These are phyloP conservation scores for Rhizophagus clarus DNA, from an alignment of 192 early-diverging fungal genomes.

Conservation along the genomic window DNA sequence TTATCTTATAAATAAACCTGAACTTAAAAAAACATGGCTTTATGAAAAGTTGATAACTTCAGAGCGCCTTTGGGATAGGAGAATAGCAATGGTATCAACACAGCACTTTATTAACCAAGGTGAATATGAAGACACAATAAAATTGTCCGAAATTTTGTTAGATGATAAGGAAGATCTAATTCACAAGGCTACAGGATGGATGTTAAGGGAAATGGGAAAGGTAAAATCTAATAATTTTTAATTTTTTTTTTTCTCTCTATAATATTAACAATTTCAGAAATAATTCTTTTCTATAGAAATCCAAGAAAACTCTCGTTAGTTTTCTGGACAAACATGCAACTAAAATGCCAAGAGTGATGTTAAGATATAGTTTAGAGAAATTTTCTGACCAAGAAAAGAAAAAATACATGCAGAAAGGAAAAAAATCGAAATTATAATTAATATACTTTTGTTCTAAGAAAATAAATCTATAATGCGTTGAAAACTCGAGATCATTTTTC, in stretches of 20 bases:
- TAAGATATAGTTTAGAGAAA: constrained; percentile 28
- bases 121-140: constrained; percentile 26
- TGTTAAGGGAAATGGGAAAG: constrained; percentile 24
- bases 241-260: neutral
- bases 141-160: constrained; percentile 18
- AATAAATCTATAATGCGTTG: neutral
- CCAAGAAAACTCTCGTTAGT: constrained; percentile 14
- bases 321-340: constrained; percentile 20
- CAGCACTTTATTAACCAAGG: neutral
- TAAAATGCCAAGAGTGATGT: constrained; percentile 24
- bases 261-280: neutral
- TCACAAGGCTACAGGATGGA: constrained; percentile 31
- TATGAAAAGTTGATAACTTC: constrained; percentile 10
- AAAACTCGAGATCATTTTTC: neutral
- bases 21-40: constrained; percentile 24
- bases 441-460: neutral
- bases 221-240: neutral
- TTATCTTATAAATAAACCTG: constrained; percentile 16
- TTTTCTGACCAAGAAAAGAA: constrained; percentile 11
- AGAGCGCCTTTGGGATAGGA: constrained; percentile 22
- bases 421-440: neutral
- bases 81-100: constrained; percentile 23
- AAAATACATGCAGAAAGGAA: constrained; percentile 16
- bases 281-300: constrained; percentile 10
- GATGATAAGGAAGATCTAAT: constrained; percentile 17